phyloP scores from a whole-genome alignment of 352 stramenopile species.

The Phytophthora macrochlamydospora region DNA sequence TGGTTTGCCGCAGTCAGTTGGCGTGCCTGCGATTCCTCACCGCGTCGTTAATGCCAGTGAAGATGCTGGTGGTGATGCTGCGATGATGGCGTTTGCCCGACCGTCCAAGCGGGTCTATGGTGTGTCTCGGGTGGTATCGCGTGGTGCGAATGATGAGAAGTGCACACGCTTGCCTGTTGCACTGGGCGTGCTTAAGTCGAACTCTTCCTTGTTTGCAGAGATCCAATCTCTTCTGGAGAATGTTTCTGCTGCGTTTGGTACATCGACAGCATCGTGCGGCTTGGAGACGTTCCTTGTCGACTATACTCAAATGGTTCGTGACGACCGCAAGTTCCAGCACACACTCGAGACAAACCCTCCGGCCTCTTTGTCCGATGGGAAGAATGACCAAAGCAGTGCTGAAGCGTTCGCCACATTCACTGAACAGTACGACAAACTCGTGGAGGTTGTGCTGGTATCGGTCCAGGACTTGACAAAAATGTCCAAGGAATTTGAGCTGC shows the following conservation, averaged over 20 bases:
- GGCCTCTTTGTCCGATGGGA: neutral
- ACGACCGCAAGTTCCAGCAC: conserved; percentile 48
- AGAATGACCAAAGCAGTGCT: conserved; percentile 20
- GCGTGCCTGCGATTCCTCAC: conserved; percentile 64
- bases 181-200: conserved; percentile 34
- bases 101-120: conserved; percentile 64
- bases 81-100: conserved; percentile 62
- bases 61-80: conserved; percentile 46
- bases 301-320: conserved; percentile 27
- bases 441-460: conserved; percentile 77
- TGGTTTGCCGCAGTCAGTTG: conserved; percentile 42
- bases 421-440: conserved; percentile 66
- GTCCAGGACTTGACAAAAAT: conserved; percentile 83
- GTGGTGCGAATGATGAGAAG: conserved; percentile 1
- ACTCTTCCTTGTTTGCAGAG: conserved; percentile 39
- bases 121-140: conserved; percentile 54
- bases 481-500: conserved; percentile 23
- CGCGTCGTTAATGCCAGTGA: conserved; percentile 51
- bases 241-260: conserved; percentile 34
- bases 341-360: conserved; percentile 16
- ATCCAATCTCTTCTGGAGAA: conserved; percentile 32
- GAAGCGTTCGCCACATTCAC: conserved; percentile 50
- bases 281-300: conserved; percentile 40
- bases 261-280: conserved; percentile 34
- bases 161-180: conserved; percentile 26